Evolutionary conservation across 768 basidiomycete genomes (phyloP).

Genomic region (Xerocomellus amylosporus): DNA sequence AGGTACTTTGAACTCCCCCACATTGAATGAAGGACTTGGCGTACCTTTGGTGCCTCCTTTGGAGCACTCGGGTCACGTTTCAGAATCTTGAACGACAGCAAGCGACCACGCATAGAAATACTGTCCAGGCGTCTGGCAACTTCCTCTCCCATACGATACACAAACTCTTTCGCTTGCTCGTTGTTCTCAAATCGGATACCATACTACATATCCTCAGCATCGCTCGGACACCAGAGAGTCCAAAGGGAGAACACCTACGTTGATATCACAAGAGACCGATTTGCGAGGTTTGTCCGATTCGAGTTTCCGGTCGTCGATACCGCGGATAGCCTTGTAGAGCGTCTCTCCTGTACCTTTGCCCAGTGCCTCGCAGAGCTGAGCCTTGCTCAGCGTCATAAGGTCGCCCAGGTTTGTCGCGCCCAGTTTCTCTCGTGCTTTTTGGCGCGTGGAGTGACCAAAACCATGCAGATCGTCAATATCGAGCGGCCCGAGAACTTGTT

Average conservation of each 20-base stretch:
- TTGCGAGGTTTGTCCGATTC: constrained; percentile 85
- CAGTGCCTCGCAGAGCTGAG: constrained; percentile 62
- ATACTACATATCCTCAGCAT: constrained; percentile 53
- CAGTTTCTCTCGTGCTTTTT: constrained; percentile 80
- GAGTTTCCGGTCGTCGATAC: constrained; percentile 76
- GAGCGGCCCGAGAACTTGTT: constrained; percentile 59
- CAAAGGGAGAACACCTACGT: constrained; percentile 51
- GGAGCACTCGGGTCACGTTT: constrained; percentile 83
- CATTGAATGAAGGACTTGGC: constrained; percentile 6
- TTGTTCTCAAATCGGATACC: constrained; percentile 89
- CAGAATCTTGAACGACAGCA: constrained; percentile 86
- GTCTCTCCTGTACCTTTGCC: constrained; percentile 84
- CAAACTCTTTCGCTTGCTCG: constrained; percentile 77
- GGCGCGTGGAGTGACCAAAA: constrained; percentile 71
- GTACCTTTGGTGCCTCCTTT: constrained; percentile 85
- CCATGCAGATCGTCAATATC: constrained; percentile 83
- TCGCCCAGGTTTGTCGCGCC: constrained; percentile 70
- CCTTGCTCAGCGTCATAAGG: constrained; percentile 60
- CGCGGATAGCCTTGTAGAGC: constrained; percentile 78
- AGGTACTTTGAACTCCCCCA: background rate
- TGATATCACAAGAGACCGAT: constrained; percentile 93
- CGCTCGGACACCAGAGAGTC: background rate
- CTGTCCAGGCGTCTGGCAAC: constrained; percentile 69
- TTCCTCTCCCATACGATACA: constrained; percentile 74
- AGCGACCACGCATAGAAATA: constrained; percentile 66